Evolutionary conservation across 2,329 filamentous ascomycete species (phyloP).

Genomic region (Trichoderma pleuroti): DNA sequence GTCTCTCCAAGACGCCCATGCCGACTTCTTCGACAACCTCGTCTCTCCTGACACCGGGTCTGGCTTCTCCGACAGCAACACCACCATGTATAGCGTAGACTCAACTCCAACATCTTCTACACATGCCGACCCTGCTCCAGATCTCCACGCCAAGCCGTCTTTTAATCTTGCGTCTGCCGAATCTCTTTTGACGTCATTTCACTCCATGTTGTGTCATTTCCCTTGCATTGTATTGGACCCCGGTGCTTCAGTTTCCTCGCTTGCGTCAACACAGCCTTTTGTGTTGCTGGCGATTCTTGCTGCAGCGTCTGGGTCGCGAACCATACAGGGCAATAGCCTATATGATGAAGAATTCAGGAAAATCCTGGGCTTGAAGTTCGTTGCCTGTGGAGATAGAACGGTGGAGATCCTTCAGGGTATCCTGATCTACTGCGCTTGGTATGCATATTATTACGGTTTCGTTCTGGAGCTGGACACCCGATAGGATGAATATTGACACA

Average conservation of each 20-base stretch:
- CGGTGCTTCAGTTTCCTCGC: conserved; percentile 40
- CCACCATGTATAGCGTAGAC: conserved; percentile 24
- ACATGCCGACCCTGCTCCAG: conserved; percentile 35
- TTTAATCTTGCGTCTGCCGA: conserved; percentile 55
- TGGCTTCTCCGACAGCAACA: conserved; percentile 11
- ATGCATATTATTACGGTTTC: conserved; percentile 20
- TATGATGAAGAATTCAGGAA: conserved; percentile 59
- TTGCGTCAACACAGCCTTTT: conserved; percentile 49
- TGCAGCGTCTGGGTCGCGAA: conserved; percentile 45
- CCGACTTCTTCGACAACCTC: conserved; percentile 40
- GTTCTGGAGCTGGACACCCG: background rate
- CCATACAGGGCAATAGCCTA: conserved; percentile 49
- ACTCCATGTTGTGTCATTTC: conserved; percentile 41
- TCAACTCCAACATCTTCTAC: conserved; percentile 29
- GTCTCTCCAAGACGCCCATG: conserved; percentile 42
- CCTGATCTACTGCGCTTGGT: conserved; percentile 57
- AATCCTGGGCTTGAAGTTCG: conserved; percentile 53
- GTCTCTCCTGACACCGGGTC: conserved; percentile 31
- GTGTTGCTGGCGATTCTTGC: conserved; percentile 53
- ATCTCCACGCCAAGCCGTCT: conserved; percentile 46
- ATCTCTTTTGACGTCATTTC: conserved; percentile 43
- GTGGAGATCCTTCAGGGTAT: conserved; percentile 56
- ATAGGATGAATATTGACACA: background rate
- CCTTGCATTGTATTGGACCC: conserved; percentile 43
- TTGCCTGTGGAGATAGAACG: conserved; percentile 54